Conservation (phyloP, 208 protist species). For the Blastocrithidia nonstop region DNA sequence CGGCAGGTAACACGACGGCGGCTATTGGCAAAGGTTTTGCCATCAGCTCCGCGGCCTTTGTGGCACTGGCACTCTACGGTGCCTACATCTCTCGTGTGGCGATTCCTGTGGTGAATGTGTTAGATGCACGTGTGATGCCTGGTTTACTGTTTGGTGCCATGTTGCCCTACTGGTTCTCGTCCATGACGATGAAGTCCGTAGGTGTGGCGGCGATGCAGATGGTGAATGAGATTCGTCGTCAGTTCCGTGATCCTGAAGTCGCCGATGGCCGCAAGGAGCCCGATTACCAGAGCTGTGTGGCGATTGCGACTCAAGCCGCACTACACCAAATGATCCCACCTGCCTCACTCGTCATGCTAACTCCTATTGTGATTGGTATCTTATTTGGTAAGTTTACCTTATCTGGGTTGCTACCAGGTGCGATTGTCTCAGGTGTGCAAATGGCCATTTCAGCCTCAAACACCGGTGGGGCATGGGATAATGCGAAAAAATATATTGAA, state of each 20-base stretch:
- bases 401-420: conserved; percentile 81
- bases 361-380: conserved; percentile 84
- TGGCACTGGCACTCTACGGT: conserved; percentile 86
- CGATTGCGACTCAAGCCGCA: conserved; percentile 82
- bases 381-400: conserved; percentile 86
- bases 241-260: conserved; percentile 84
- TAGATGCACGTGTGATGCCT: conserved; percentile 59
- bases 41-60: conserved; percentile 87
- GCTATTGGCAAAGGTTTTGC: conserved; percentile 94
- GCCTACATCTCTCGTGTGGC: conserved; percentile 72
- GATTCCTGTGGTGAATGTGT: conserved; percentile 55
- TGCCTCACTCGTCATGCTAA: conserved; percentile 83
- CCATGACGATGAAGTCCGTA: conserved; percentile 91
- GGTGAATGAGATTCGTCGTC: conserved; percentile 87
- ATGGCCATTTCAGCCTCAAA: conserved; percentile 90
- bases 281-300: conserved; percentile 89
- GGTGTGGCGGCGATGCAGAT: conserved; percentile 87
- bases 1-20: conserved; percentile 92
- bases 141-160: conserved; percentile 88
- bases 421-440: conserved; percentile 86
- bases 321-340: conserved; percentile 91
- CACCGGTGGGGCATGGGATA: conserved; percentile 94
- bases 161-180: conserved; percentile 92
- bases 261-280: conserved; percentile 76
- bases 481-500: conserved; percentile 96